Base-by-base conservation (phyloP, 2,329 filamentous ascomycete genomes). In the Monosporascus cannonballus region DNA sequence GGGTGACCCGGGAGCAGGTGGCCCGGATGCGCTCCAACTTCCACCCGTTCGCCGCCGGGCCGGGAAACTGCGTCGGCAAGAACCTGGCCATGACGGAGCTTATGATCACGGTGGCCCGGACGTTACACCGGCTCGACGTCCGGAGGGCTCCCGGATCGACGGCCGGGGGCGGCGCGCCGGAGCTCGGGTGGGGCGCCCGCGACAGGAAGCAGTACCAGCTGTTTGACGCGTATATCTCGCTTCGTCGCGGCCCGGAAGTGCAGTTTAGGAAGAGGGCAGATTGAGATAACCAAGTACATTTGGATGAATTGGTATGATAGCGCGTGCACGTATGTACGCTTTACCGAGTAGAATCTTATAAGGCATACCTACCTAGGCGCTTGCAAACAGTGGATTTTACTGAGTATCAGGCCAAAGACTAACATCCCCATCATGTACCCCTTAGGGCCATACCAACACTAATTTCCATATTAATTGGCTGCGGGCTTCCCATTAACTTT, bases 71-170 rank as follows among this genome's bases (percentile, higher is more conserved):
- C 24, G 42, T 54, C 1, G 63, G 63, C 1, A 51, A 57, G 49
- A 27, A 60, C 34, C 2, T 65, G 9, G 62, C 63, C 2, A 61
- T 64, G 52, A 39, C 54, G 17, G 56, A 64, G 49, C 59, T 64
- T 15, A 46, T 61, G 55, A 55, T 67, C 15, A 53, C 41, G 2
- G 17, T 66, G 1, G 62, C 62, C 6, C 49, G 54, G 2, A 64
- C 57, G 7, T 48, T 65, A 18, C 47, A 60, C 46, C 51, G 55
- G 1, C 37, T 65, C 1, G 63, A 64, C 6, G 34, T 66, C 4
- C 48, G 63, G 18, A 54, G 56, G 22, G 50, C 48, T 1, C 61
- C 63, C 3, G 59, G 59, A 14, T 63, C 60, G 4, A 61, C 54
- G 0, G 4, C 61, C 11, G 63, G 63, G n/a, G 54, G 48, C 2